phyloP scores from a whole-genome alignment of 2,329 filamentous ascomycete species.

The Talaromyces atroroseus region DNA sequence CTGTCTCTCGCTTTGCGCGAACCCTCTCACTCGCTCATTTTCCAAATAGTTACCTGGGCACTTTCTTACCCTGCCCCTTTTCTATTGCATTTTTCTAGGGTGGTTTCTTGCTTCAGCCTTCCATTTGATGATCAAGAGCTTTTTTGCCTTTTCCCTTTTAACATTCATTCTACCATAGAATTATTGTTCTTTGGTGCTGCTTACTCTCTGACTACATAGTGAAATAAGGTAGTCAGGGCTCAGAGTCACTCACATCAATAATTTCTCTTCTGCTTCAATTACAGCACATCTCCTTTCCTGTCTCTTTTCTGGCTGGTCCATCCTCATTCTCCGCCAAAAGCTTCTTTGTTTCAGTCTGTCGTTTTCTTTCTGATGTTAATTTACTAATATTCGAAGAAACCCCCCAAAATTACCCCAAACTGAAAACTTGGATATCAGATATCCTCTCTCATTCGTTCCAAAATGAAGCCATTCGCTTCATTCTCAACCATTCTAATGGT shows the following conservation, averaged over 20 bases:
- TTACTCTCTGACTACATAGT: background rate
- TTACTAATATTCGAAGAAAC: background rate
- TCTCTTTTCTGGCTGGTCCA: background rate
- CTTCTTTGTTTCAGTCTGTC: background rate
- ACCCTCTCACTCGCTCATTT: background rate
- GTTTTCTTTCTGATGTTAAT: background rate
- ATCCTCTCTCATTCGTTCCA: background rate
- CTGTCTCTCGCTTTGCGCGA: slow-evolving; percentile 1
- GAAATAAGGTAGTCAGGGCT: background rate
- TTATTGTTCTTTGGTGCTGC: background rate
- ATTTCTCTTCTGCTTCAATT: background rate
- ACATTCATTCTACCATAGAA: background rate
- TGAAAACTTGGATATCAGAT: too few species aligned
- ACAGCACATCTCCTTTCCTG: background rate
- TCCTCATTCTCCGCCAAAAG: background rate
- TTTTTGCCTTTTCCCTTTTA: background rate
- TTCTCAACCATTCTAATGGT: background rate
- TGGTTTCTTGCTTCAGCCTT: background rate
- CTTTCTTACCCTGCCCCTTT: background rate
- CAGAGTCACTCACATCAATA: background rate
- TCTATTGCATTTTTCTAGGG: background rate
- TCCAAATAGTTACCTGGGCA: too few species aligned
- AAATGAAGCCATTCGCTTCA: background rate
- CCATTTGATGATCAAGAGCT: background rate
- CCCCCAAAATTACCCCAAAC: too few species aligned